Base-by-base conservation (phyloP, 2,329 filamentous ascomycete genomes). In the Ustulina deusta region DNA sequence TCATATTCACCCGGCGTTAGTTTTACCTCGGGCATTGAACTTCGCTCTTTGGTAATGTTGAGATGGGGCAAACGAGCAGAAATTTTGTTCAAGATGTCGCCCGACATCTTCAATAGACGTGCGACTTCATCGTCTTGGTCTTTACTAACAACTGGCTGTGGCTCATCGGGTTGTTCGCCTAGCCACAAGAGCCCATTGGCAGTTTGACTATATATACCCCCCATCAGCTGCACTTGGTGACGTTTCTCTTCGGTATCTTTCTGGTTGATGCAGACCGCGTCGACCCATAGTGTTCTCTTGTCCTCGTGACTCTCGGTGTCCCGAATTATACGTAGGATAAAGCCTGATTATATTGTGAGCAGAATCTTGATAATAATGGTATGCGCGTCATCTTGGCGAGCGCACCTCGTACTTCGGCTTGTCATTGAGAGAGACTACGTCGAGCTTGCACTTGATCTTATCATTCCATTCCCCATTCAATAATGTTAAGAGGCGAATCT, bases 341-440 rank as follows among this genome's bases (percentile, higher is more conserved):
- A 29, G 65, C 55, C 65, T 67, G 22, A 4, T 13, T 2, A 22
- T 22, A 29, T 6, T 17, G 36, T 65, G 38, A 60, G 48, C 13
- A 55, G 25, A 44, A 10, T 15, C n/a, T 40, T 27, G 11, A 54
- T 54, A 38, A 27, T 10, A 34, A 17, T 40, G 10, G 4, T 11
- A 11, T 20, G 25, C 6, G 7, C 22, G 17, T 13, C 15, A n/a
- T 36, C 11, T 29, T 27, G 15, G 38, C n/a, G 17, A 13, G 38
- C n/a, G 17, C 51, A 66, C 59, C 54, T 66, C 64, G n/a, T 66
- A 66, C n/a, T 62, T 46, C 34, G 52, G 59, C 17, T 54, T 20
- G 36, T 66, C 59, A 5, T 63, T 13, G 10, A 66, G 54, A 48
- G 64, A 66, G 13, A 36, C 58, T 6, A 57, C 44, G n/a, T 36